Conservation (phyloP, 495 filamentous ascomycete genomes). For the Sporormia fimetaria region DNA sequence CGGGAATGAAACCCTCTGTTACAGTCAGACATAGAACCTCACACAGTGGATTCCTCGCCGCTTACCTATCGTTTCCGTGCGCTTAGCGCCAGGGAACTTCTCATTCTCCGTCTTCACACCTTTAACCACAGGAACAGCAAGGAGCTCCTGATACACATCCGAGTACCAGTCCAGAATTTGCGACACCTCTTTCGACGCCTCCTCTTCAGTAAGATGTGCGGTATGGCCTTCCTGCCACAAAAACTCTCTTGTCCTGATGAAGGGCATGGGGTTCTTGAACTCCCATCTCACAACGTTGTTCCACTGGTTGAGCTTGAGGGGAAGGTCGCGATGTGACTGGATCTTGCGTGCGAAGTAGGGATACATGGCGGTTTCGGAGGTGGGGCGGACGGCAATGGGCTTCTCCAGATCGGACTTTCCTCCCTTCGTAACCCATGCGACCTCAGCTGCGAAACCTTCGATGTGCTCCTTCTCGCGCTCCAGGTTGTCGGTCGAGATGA, state of each 20-base stretch:
- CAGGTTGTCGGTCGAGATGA: constrained; percentile 79
- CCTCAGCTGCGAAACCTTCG: constrained; percentile 93
- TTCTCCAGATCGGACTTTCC: constrained; percentile 86
- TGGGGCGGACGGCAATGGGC: constrained; percentile 90
- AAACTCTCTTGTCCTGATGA: constrained; percentile 87
- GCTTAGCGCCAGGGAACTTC: constrained; percentile 91
- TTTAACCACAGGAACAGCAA: constrained; percentile 86
- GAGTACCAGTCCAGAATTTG: constrained; percentile 92
- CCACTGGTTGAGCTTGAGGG: constrained; percentile 91
- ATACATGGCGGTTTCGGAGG: constrained; percentile 91
- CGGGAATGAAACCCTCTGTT: constrained; percentile 93
- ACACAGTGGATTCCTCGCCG: neutral
- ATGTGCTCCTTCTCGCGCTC: constrained; percentile 94
- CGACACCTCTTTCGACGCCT: constrained; percentile 70
- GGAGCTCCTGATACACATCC: constrained; percentile 78
- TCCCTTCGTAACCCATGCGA: constrained; percentile 97
- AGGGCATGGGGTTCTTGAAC: constrained; percentile 93
- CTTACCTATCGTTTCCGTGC: constrained; percentile 55
- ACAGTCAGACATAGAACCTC: constrained; percentile 51
- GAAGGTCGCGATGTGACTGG: constrained; percentile 83
- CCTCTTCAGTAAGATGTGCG: constrained; percentile 70
- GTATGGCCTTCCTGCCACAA: constrained; percentile 99
- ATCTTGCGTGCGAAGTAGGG: constrained; percentile 96
- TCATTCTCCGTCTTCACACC: constrained; percentile 88
- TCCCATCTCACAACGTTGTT: constrained; percentile 97